phyloP scores from a whole-genome alignment of 2,329 filamentous ascomycete species.

The Trichophyton mentagrophytes region DNA sequence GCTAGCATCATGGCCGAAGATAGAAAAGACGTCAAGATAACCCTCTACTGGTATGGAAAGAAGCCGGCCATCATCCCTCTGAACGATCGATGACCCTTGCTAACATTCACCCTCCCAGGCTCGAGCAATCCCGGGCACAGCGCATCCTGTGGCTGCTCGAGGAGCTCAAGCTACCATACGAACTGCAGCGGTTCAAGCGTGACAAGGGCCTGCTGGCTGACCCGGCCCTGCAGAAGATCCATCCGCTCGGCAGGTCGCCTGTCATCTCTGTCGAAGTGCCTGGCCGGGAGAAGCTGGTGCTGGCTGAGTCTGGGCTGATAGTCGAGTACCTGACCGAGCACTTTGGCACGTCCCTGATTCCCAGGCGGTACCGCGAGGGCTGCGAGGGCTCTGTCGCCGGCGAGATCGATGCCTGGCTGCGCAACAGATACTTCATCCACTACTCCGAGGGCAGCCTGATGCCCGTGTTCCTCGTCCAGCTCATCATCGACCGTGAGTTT shows the following conservation, averaged over 20 bases:
- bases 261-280: constrained; percentile 52
- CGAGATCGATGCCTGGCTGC: constrained; percentile 48
- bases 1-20: not conserved
- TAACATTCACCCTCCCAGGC: constrained; percentile 41
- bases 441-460: constrained; percentile 78
- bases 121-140: constrained; percentile 69
- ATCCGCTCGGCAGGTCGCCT: constrained; percentile 80
- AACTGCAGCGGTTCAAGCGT: constrained; percentile 68
- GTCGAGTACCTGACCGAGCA: constrained; percentile 68
- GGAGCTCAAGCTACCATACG: constrained; percentile 66
- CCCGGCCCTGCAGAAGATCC: constrained; percentile 59
- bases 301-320: constrained; percentile 75
- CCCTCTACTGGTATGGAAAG: constrained; percentile 48
- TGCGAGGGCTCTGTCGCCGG: constrained; percentile 43
- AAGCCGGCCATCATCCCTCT: not conserved
- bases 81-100: not conserved
- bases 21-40: constrained; percentile 39
- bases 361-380: constrained; percentile 40
- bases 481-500: constrained; percentile 47
- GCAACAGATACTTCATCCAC: constrained; percentile 60
- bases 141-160: constrained; percentile 77
- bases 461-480: constrained; percentile 50
- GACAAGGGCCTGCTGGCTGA: constrained; percentile 52
- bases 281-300: constrained; percentile 39
- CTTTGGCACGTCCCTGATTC: constrained; percentile 42